These are phyloP conservation scores for Rhexocercosporidium sp. DNA, from an alignment of 2,329 filamentous ascomycete species.

Conservation along the genomic window DNA sequence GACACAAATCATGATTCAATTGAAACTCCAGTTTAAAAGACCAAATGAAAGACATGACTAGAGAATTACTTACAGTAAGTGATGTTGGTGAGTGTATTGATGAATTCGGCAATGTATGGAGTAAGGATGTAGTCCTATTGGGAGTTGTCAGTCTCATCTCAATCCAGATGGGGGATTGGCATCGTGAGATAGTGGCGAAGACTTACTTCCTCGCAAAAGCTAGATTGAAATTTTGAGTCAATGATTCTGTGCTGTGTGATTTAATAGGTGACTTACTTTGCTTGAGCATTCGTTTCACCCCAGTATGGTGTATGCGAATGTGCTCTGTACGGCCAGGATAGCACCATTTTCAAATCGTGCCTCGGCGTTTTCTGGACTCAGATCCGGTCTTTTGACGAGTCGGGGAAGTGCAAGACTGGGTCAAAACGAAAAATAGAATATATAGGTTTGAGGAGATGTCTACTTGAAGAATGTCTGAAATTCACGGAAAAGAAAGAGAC, in stretches of 20 bases:
- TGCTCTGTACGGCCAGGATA: slow-evolving; percentile 35
- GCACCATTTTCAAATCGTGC: slow-evolving; percentile 21
- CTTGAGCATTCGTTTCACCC: slow-evolving; percentile 34
- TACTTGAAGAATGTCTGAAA: no score
- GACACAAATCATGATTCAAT: slow-evolving; percentile 16
- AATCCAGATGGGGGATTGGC: not conserved
- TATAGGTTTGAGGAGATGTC: not conserved
- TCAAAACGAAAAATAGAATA: not conserved
- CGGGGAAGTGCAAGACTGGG: no score
- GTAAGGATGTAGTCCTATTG: slow-evolving; percentile 59
- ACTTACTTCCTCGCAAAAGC: slow-evolving; percentile 43
- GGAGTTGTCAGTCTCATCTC: slow-evolving; percentile 11
- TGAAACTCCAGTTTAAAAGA: slow-evolving; percentile 4
- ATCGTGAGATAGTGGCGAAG: not conserved
- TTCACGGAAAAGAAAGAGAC: not conserved
- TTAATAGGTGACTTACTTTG: slow-evolving; percentile 33
- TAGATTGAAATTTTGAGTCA: slow-evolving; percentile 12
- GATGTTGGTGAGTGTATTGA: slow-evolving; percentile 58
- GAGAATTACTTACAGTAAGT: slow-evolving; percentile 49
- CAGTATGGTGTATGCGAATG: slow-evolving; percentile 36
- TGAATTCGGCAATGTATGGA: slow-evolving; percentile 56
- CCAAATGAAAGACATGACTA: slow-evolving; percentile 12
- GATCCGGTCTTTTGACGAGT: not conserved
- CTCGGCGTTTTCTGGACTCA: not conserved
- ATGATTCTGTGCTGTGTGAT: slow-evolving; percentile 8